phyloP scores from a whole-genome alignment of 1,284 basidiomycete species.

The Irpex sp. region DNA sequence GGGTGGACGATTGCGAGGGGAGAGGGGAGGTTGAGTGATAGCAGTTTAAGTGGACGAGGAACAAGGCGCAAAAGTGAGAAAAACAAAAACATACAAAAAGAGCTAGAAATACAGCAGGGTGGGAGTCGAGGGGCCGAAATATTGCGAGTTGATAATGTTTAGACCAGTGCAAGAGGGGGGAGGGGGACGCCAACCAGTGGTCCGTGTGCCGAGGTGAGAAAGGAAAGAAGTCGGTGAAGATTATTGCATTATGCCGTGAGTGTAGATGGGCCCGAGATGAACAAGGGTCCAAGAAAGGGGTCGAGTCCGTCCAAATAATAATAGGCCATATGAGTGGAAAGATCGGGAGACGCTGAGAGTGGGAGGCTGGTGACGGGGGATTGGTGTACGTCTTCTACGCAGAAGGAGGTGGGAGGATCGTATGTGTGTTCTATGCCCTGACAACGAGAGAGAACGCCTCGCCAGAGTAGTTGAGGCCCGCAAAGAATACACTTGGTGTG shows the following conservation, averaged over 20 bases:
- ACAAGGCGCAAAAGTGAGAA: neutral
- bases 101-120: neutral
- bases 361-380: neutral
- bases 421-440: neutral
- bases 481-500: conserved; percentile 12
- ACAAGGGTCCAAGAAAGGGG: neutral
- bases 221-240: neutral
- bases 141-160: neutral
- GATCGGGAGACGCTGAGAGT: neutral
- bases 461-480: conserved; percentile 11
- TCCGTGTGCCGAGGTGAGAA: neutral
- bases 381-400: neutral
- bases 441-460: neutral
- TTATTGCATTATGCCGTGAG: no score
- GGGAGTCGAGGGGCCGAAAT: neutral
- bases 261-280: neutral
- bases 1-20: neutral
- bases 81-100: neutral
- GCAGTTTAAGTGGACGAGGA: neutral
- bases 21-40: neutral
- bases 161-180: no score
- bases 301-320: neutral
- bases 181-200: neutral
- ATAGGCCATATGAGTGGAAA: neutral
- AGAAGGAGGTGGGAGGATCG: neutral